phyloP scores from a whole-genome alignment of 345 rosid genomes.

The Eucalyptus tenuipes region DNA sequence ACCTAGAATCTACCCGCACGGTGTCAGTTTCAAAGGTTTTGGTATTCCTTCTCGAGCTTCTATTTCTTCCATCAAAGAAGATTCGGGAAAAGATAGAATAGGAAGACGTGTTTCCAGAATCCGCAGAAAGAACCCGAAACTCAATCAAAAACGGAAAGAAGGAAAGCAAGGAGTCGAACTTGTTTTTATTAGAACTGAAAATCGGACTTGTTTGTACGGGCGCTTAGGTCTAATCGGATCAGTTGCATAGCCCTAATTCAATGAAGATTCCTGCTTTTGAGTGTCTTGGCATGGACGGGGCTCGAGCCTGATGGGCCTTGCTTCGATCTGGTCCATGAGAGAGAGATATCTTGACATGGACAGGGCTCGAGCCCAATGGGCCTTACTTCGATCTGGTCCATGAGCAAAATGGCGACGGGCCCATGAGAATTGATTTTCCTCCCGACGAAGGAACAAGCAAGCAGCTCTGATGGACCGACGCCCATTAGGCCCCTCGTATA shows the following conservation, averaged over 20 bases:
- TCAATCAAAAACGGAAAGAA: no score
- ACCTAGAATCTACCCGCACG: neutral
- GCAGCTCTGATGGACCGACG: neutral
- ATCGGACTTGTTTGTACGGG: neutral
- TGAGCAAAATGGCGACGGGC: neutral
- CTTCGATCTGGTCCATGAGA: neutral
- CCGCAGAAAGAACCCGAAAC: no score
- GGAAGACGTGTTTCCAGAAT: no score
- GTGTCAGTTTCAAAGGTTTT: neutral
- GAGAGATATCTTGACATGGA: neutral
- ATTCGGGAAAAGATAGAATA: no score
- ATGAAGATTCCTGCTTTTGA: no score
- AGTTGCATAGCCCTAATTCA: no score
- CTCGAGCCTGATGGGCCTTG: fast-evolving
- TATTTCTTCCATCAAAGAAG: no score
- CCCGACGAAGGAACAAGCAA: neutral
- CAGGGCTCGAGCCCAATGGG: neutral
- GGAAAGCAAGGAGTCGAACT: no score
- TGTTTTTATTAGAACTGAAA: no score
- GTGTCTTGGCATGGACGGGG: no score
- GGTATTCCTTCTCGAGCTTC: no score
- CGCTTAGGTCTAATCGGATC: neutral
- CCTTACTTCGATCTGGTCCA: neutral
- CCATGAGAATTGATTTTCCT: neutral
- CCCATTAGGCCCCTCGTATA: neutral